phyloP scores from a whole-genome alignment of 2,329 filamentous ascomycete genomes.

The Tricladium varicosporioides region DNA sequence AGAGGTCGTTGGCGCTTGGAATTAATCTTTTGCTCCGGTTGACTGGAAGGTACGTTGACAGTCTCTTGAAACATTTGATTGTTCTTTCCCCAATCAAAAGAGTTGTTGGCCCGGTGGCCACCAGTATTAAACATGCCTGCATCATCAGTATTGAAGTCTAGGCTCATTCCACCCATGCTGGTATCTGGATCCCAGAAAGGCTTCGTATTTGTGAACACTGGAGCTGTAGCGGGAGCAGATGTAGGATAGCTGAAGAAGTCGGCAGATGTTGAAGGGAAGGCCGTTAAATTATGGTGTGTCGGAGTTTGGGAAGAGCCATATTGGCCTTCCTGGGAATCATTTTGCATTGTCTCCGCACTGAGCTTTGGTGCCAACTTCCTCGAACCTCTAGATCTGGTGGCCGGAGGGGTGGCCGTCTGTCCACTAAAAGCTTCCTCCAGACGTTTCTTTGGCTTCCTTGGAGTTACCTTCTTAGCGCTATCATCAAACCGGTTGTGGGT shows the following conservation, averaged over 20 bases:
- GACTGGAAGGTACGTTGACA: constrained; percentile 19
- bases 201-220: constrained; percentile 43
- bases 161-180: constrained; percentile 54
- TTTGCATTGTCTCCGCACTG: constrained; percentile 30
- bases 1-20: constrained; percentile 44
- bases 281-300: constrained; percentile 45
- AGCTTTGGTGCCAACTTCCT: constrained; percentile 50
- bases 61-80: constrained; percentile 55
- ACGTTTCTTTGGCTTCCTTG: constrained; percentile 37
- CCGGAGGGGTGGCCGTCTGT: constrained; percentile 60
- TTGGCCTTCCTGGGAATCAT: constrained; percentile 28
- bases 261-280: constrained; percentile 46
- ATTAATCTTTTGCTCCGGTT: constrained; percentile 10
- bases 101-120: constrained; percentile 47
- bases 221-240: constrained; percentile 52
- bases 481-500: constrained; percentile 29
- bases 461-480: constrained; percentile 37
- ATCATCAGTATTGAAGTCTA: constrained; percentile 51
- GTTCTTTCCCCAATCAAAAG: constrained; percentile 56
- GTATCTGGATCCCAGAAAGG: constrained; percentile 56
- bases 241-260: constrained; percentile 61
- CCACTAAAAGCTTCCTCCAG: constrained; percentile 33
- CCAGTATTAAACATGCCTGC: constrained; percentile 26
- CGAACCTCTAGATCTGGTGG: constrained; percentile 53
- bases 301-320: constrained; percentile 28